Evolutionary conservation across 2,329 filamentous ascomycete genomes (phyloP).

Genomic region (Diaporthe sp.): DNA sequence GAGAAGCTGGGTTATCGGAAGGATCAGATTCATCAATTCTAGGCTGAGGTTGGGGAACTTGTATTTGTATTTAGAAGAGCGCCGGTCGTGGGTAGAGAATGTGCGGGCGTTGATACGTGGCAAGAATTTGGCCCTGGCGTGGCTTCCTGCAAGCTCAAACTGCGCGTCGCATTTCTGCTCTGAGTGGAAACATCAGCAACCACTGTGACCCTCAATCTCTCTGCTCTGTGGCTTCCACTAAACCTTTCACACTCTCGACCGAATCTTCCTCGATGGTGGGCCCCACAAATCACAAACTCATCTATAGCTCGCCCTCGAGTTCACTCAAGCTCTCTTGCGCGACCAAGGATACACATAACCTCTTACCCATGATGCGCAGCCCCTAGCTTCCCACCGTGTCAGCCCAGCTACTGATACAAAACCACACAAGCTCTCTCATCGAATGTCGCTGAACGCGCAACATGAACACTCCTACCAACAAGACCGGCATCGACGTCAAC

Average conservation of each 20-base stretch:
- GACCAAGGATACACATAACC: no score
- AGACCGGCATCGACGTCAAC: neutral
- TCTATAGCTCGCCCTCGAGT: neutral
- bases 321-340: no score
- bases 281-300: no score
- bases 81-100: neutral
- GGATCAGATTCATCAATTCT: conserved; percentile 68
- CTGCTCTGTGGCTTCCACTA: neutral
- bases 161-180: neutral
- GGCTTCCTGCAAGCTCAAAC: neutral
- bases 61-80: neutral
- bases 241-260: no score
- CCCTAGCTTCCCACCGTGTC: neutral
- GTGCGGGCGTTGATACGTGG: neutral
- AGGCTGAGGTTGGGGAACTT: neutral
- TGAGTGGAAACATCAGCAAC: neutral
- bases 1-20: conserved; percentile 66
- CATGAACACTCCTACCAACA: neutral
- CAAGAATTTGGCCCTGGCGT: neutral
- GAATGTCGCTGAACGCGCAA: neutral
- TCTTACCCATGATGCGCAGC: neutral
- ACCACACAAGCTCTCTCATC: neutral
- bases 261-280: neutral
- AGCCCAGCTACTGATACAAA: neutral
- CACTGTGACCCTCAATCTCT: neutral